A percentile compares a stretch with the other conserved stretches of the same genome.
Evolutionary conservation across 176 grass and related monocot genomes (phyloP).

Genomic region (Rhynchospora tenuis): DNA sequence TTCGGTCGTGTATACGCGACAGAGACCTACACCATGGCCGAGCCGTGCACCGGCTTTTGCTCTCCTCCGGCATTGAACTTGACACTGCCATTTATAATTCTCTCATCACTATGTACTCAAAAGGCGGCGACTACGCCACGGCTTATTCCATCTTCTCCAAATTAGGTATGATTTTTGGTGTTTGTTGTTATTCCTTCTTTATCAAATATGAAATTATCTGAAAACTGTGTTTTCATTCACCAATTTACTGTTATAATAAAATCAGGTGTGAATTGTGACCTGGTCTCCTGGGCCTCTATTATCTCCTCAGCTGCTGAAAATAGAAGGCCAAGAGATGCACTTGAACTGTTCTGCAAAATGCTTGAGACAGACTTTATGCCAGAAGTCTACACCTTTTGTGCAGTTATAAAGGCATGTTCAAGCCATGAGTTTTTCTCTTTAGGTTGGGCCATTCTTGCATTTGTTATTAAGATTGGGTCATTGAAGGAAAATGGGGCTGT

Average conservation of each 20-base stretch:
- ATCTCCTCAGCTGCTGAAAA: conserved; percentile 15
- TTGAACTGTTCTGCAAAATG: conserved; percentile 20
- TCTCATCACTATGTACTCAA: conserved; percentile 19
- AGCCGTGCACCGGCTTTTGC: conserved; percentile 4
- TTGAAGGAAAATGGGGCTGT: conserved; percentile 39
- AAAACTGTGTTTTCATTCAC: not conserved
- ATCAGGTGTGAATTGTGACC: not conserved
- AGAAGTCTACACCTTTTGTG: conserved; percentile 17
- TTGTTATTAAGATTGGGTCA: conserved; percentile 40
- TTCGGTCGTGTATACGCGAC: not conserved
- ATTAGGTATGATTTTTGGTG: not conserved
- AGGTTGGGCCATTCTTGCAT: conserved; percentile 8
- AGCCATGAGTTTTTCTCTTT: not conserved
- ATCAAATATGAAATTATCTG: not conserved
- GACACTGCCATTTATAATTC: conserved; percentile 17
- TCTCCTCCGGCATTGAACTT: conserved; percentile 12
- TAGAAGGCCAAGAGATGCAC: not conserved
- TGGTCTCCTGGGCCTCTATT: conserved; percentile 12
- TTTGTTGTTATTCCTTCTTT: not conserved
- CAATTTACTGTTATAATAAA: not conserved
- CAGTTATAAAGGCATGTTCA: conserved; percentile 10
- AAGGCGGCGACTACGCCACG: not conserved
- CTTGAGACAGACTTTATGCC: conserved; percentile 1
- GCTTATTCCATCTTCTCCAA: not conserved
- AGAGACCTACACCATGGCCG: conserved; percentile 5